phyloP scores from a whole-genome alignment of 2,329 filamentous ascomycete species.

The Iodosphaeria phyllophila region DNA sequence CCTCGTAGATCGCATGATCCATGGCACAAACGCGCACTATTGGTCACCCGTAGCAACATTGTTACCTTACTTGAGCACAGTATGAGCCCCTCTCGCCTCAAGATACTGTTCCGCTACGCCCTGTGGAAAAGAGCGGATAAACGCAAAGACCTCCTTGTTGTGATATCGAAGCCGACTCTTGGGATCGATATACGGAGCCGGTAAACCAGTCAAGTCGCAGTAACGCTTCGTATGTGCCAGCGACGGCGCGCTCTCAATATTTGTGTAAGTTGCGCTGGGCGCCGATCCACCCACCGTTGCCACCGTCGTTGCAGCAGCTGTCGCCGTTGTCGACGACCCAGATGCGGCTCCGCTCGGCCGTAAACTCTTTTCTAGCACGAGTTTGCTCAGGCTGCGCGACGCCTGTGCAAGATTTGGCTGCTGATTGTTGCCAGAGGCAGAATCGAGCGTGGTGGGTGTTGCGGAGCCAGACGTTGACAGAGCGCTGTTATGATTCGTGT shows the following conservation, averaged over 20 bases:
- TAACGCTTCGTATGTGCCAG: conserved; percentile 74
- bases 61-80: conserved; percentile 73
- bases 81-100: conserved; percentile 79
- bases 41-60: too few relatives aligned
- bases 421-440: conserved; percentile 15
- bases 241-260: conserved; percentile 87
- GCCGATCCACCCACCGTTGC: too few relatives aligned
- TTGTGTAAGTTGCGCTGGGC: conserved; percentile 80
- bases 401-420: conserved; percentile 72
- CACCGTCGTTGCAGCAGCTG: too few relatives aligned
- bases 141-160: conserved; percentile 76
- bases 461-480: conserved; percentile 5
- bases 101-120: conserved; percentile 75
- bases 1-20: too few relatives aligned
- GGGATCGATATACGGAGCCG: conserved; percentile 83
- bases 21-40: too few relatives aligned
- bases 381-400: conserved; percentile 66
- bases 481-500: conserved; percentile 13
- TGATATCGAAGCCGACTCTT: conserved; percentile 90
- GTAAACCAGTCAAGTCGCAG: conserved; percentile 86
- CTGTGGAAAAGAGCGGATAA: conserved; percentile 65
- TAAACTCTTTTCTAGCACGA: conserved; percentile 73
- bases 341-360: conserved; percentile 18
- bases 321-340: conserved; percentile 21
- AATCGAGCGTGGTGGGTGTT: conserved; percentile 5